phyloP scores from a whole-genome alignment of 1,284 basidiomycete species.

The Naganishia sp. region DNA sequence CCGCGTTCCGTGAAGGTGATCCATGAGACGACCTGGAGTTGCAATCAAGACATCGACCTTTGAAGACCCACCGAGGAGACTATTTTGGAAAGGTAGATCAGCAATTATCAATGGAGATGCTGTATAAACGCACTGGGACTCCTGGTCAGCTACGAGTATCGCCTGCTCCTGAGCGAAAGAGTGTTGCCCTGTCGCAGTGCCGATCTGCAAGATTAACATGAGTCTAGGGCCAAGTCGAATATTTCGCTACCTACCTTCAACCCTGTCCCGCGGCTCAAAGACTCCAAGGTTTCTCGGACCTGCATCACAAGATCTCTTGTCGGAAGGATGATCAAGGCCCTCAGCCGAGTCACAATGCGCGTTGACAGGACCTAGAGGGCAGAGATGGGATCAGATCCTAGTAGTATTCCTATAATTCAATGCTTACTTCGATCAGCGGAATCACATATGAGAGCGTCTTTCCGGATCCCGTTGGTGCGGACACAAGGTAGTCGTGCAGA shows the following conservation, averaged over 20 bases:
- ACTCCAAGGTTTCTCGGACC: conserved; percentile 88
- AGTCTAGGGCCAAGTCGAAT: not conserved
- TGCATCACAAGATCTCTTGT: conserved; percentile 94
- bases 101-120: too few species aligned
- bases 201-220: conserved; percentile 43
- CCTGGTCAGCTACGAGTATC: conserved; percentile 44
- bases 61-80: conserved; percentile 65
- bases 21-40: conserved; percentile 91
- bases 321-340: conserved; percentile 90
- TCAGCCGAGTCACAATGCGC: conserved; percentile 74
- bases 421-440: conserved; percentile 79
- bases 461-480: conserved; percentile 94
- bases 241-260: conserved; percentile 65
- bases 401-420: conserved; percentile 24
- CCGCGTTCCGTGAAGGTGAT: conserved; percentile 82
- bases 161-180: conserved; percentile 52
- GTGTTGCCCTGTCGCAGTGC: conserved; percentile 52
- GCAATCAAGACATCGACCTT: conserved; percentile 93
- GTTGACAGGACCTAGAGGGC: conserved; percentile 64
- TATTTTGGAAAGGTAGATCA: conserved; percentile 22
- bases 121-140: conserved; percentile 37
- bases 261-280: conserved; percentile 77
- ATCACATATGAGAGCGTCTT: conserved; percentile 94
- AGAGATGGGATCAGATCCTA: not conserved
- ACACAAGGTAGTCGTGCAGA: conserved; percentile 87